Evolutionary conservation across 1,139 yeast species (phyloP).

Genomic region (Sugiyamaella grinbergsii): DNA sequence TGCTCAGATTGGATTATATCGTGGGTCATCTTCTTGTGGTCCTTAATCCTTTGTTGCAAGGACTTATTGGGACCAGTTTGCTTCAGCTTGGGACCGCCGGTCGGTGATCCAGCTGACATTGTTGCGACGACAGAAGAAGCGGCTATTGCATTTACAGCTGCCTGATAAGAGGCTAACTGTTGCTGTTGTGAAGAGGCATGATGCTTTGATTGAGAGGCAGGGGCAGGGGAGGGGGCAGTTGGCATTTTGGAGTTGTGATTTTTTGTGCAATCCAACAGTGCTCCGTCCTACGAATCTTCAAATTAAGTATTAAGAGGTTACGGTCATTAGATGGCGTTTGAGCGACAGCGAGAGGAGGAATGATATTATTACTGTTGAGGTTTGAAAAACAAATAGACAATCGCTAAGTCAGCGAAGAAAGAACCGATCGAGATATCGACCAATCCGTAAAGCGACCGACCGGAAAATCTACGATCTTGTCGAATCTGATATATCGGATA

Average conservation of each 20-base stretch:
- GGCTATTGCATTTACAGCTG: conserved; percentile 12
- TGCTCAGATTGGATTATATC: conserved; percentile 2
- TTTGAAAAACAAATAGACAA: no score
- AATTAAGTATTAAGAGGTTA: not conserved
- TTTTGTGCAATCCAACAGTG: not conserved
- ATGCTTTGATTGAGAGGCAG: conserved; percentile 4
- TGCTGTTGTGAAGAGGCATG: conserved; percentile 9
- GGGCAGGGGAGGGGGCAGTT: conserved; percentile 4
- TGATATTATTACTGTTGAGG: no score
- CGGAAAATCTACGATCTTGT: no score
- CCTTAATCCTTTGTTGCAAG: conserved; percentile 14
- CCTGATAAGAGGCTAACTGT: conserved; percentile 11
- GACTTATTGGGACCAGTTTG: conserved; percentile 21
- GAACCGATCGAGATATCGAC: no score
- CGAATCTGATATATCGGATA: no score
- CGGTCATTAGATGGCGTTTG: not conserved
- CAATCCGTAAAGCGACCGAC: no score
- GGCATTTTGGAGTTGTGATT: conserved; percentile 9
- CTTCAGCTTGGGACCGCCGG: conserved; percentile 6
- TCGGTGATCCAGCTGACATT: conserved; percentile 7
- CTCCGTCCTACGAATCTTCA: not conserved
- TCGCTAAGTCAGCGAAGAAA: not conserved
- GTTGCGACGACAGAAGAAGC: conserved; percentile 16
- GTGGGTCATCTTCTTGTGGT: conserved; percentile 15
- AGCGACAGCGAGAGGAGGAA: not conserved